Percentiles rank a stretch among this genome's conserved stretches.
Evolutionary conservation across 371 early-diverging fungal species (phyloP).

Genomic region (Zancudomyces culisetae): DNA sequence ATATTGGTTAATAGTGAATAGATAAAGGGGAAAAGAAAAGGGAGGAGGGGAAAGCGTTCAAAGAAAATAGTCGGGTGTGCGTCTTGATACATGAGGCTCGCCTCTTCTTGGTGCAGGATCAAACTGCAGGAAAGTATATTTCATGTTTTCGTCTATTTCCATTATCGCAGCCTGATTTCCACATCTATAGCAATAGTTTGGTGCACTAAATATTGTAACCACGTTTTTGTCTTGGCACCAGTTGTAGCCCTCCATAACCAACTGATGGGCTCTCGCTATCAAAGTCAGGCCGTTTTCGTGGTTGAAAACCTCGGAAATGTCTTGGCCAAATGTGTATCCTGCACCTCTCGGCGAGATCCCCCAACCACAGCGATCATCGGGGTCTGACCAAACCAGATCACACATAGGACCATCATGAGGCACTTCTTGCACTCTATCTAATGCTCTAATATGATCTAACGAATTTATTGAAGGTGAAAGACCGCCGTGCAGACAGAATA

Average conservation of each 20-base stretch:
- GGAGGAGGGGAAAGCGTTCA: slow-evolving; percentile 19
- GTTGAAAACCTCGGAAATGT: slow-evolving; percentile 87
- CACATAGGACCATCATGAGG: slow-evolving; percentile 98
- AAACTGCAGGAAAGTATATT: slow-evolving; percentile 72
- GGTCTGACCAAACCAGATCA: slow-evolving; percentile 85
- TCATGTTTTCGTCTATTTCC: slow-evolving; percentile 88
- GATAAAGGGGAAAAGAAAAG: no score
- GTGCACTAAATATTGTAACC: slow-evolving; percentile 97
- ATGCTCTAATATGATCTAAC: slow-evolving; percentile 88
- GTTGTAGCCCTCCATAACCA: slow-evolving; percentile 98
- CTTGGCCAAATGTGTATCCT: slow-evolving; percentile 95
- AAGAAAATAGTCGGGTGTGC: slow-evolving; percentile 98
- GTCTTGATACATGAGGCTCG: slow-evolving; percentile 91
- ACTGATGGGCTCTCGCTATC: slow-evolving; percentile 98
- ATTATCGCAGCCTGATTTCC: slow-evolving; percentile 98
- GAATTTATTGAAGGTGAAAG: slow-evolving; percentile 94
- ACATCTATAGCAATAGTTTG: slow-evolving; percentile 99
- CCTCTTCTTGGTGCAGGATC: slow-evolving; percentile 96
- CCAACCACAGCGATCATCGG: slow-evolving; percentile 96
- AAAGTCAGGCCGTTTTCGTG: slow-evolving; percentile 92
- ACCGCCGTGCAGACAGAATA: slow-evolving; percentile 99
- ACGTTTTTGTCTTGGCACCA: slow-evolving; percentile 96
- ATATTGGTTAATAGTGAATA: no score
- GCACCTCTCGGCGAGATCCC: slow-evolving; percentile 97
- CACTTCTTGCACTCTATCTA: slow-evolving; percentile 96